Percentiles rank a stretch among this genome's conserved stretches.
These are phyloP conservation scores for Isabelozyma rhagii DNA, from an alignment of 805 yeast genomes.

Conservation along the genomic window DNA sequence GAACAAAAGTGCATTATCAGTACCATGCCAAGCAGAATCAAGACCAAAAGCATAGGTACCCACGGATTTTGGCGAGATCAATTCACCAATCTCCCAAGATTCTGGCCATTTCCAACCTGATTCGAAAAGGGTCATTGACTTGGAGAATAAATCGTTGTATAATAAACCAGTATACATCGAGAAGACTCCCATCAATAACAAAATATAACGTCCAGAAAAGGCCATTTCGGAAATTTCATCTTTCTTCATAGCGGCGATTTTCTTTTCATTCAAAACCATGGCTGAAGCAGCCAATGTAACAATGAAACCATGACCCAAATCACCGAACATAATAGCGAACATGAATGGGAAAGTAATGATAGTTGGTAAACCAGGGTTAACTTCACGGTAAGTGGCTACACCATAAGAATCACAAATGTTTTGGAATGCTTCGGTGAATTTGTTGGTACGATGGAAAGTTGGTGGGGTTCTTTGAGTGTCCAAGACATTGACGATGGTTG, in stretches of 20 bases:
- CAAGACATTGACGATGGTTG: slow-evolving; percentile 54
- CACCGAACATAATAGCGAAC: slow-evolving; percentile 86
- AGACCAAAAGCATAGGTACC: slow-evolving; percentile 68
- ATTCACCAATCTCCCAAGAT: slow-evolving; percentile 57
- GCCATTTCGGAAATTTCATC: slow-evolving; percentile 82
- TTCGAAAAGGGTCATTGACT: slow-evolving; percentile 61
- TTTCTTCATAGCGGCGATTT: slow-evolving; percentile 49
- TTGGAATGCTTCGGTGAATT: slow-evolving; percentile 68
- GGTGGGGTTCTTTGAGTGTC: slow-evolving; percentile 68
- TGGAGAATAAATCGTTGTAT: slow-evolving; percentile 71
- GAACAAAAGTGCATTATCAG: slow-evolving; percentile 67
- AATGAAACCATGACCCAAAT: slow-evolving; percentile 73
- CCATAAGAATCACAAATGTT: slow-evolving; percentile 76
- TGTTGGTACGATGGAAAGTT: slow-evolving; percentile 67
- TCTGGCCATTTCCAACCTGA: slow-evolving; percentile 72
- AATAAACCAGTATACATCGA: slow-evolving; percentile 74
- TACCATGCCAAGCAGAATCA: slow-evolving; percentile 79
- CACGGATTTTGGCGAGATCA: slow-evolving; percentile 59
- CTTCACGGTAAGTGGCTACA: slow-evolving; percentile 70
- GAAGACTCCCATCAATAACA: slow-evolving; percentile 66
- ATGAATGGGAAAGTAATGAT: slow-evolving; percentile 75
- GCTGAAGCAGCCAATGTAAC: slow-evolving; percentile 53
- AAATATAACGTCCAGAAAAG: slow-evolving; percentile 64
- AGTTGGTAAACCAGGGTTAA: slow-evolving; percentile 73
- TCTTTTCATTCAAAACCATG: slow-evolving; percentile 54